Evolutionary conservation across 2,329 filamentous ascomycete genomes (phyloP), one percentile per base, ranked within the genome.

Genomic region (Talaromyces sp.): DNA sequence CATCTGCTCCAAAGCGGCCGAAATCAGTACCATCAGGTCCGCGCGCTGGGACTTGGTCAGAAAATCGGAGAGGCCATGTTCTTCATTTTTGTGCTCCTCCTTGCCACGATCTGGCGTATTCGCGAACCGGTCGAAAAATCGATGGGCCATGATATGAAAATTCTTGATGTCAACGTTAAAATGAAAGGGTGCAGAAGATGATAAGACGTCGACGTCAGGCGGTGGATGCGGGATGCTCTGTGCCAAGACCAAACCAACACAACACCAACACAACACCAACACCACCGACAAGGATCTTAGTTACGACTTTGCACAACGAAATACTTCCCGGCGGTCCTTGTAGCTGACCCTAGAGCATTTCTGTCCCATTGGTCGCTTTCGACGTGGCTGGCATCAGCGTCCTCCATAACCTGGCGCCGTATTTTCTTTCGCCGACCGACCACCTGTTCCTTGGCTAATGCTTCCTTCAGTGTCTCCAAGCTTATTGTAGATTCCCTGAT

Each of bases 281-380:
- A 57, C 25, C 54, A 52, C 27, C 27, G 25, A 25, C 47, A 50
- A 50, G 25, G 47, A 8, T n/a, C 41, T 67, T 63, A 67, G 62
- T 66, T 72, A 47, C 70, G 69, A 15, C 73, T 75, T 68, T 91
- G 86, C 2, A 95, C 92, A 8, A 94, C 87, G 70, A 96, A 94
- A 72, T 89, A 96, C 69, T 84, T 86, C 15, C 90, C 91, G 4
- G 85, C 85, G 62, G 83, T 92, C 71, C 85, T 86, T 17, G 85
- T 82, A 0, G 91, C 90, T 62, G 85, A 84, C 1, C 83, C 84
- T 57, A 95, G 75, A 0, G 89, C 87, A 79, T 95, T 85, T 87
- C 92, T 94, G 67, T 87, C 80, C 78, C 90, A 87, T 1, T 79
- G 82, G 15, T 82, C 80, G 3, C 78, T 78, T 22, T 84, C 82